phyloP scores from a whole-genome alignment of 805 yeast species.

The Wickerhamiella australiensis region DNA sequence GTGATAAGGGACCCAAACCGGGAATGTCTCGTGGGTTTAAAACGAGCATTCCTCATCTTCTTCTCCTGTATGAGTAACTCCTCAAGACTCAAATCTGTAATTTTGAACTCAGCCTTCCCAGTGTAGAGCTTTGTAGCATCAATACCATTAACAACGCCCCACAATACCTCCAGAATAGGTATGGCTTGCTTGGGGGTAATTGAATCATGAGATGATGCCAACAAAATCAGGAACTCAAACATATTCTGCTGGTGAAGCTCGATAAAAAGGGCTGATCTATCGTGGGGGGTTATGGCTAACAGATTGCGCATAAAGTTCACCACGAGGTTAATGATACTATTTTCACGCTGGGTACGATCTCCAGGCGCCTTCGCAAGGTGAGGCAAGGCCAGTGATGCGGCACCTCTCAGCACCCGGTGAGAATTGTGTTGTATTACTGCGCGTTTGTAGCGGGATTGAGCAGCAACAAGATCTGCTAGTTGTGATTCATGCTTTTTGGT shows the following conservation, averaged over 20 bases:
- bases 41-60: conserved; percentile 36
- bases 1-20: conserved; percentile 81
- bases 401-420: conserved; percentile 56
- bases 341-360: conserved; percentile 59
- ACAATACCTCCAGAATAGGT: conserved; percentile 57
- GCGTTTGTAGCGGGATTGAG: conserved; percentile 62
- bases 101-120: conserved; percentile 16
- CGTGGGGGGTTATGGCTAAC: conserved; percentile 68
- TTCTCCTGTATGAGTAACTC: conserved; percentile 52
- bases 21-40: conserved; percentile 61
- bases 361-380: conserved; percentile 36
- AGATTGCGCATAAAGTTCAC: conserved; percentile 66
- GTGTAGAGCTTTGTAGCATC: conserved; percentile 29
- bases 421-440: conserved; percentile 43
- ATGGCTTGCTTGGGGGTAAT: background rate
- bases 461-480: conserved; percentile 45
- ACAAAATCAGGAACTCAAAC: conserved; percentile 47
- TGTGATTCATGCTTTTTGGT: conserved; percentile 22
- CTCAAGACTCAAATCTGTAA: conserved; percentile 21
- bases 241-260: conserved; percentile 62
- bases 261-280: conserved; percentile 43
- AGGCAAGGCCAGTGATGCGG: conserved; percentile 44
- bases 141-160: conserved; percentile 48
- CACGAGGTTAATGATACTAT: conserved; percentile 57
- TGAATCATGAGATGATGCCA: background rate